A percentile compares a stretch with the other conserved stretches of the same genome.
These are phyloP conservation scores for Linum tenue DNA, from an alignment of 345 rosid genomes.

Conservation along the genomic window DNA sequence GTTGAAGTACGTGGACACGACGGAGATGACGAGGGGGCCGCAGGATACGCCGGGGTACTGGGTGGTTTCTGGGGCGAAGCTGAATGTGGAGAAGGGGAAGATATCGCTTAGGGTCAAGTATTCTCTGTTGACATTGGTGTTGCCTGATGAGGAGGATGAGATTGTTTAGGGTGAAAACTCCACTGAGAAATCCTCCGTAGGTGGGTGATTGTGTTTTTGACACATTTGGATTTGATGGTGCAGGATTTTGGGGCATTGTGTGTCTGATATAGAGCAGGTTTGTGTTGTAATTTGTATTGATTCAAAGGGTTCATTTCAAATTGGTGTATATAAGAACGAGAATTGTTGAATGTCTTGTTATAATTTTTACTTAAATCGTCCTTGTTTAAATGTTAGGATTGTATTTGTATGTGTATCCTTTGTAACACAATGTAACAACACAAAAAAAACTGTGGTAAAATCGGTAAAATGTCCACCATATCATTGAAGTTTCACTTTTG, in stretches of 20 bases:
- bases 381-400: no score
- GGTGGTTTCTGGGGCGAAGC: constrained; percentile 8
- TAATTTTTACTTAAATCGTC: no score
- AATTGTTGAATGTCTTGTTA: no score
- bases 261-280: no score
- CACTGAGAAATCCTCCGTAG: not conserved
- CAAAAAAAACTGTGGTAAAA: no score
- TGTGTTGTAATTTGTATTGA: no score
- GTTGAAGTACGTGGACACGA: constrained; percentile 9
- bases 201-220: not conserved
- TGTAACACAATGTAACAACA: no score
- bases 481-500: no score
- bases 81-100: constrained; percentile 10
- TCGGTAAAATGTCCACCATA: no score
- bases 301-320: not conserved
- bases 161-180: no score
- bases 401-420: no score
- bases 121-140: constrained; percentile 5
- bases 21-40: constrained; percentile 8
- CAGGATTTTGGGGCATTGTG: no score
- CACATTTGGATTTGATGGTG: not conserved
- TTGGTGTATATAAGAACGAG: not conserved
- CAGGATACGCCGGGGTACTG: constrained; percentile 8
- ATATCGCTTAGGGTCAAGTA: constrained; percentile 8
- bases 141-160: constrained; percentile 4